A percentile compares a stretch with the other conserved stretches of the same genome.
Evolutionary conservation across 192 early-diverging fungal species (phyloP).

Genomic region (Podila epicladia): DNA sequence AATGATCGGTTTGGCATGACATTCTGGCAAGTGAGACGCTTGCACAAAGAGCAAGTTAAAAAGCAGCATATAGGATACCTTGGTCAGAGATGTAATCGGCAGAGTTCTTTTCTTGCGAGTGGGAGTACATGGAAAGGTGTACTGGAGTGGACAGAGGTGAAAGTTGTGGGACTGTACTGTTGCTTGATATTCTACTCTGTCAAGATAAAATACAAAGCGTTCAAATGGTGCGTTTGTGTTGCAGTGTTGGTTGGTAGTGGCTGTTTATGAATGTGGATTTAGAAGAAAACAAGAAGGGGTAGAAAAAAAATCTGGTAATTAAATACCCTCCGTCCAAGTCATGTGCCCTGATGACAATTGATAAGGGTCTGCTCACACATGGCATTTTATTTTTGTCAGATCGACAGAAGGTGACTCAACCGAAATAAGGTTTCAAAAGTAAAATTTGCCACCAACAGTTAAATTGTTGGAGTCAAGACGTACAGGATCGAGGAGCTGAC

Average conservation of each 20-base stretch:
- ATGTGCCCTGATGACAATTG: neutral
- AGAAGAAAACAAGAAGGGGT: neutral
- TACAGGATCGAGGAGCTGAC: slow-evolving; percentile 33
- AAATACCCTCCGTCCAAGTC: neutral
- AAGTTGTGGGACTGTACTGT: neutral
- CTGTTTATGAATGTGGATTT: neutral
- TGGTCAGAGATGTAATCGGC: slow-evolving; percentile 94
- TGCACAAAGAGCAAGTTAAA: neutral
- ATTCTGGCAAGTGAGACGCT: neutral
- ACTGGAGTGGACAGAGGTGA: slow-evolving; percentile 20
- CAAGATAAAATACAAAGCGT: slow-evolving; percentile 22
- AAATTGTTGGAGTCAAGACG: no score
- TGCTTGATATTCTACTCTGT: slow-evolving; percentile 28
- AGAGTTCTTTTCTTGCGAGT: slow-evolving; percentile 87
- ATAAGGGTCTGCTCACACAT: neutral
- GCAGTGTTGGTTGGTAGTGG: neutral
- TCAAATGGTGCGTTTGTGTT: neutral
- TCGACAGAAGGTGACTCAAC: slow-evolving; percentile 1
- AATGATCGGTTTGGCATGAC: neutral
- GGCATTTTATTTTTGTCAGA: neutral
- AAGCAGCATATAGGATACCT: slow-evolving; percentile 53
- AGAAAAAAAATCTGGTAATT: neutral
- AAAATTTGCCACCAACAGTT: no score
- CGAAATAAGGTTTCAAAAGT: neutral
- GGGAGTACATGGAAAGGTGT: slow-evolving; percentile 74